phyloP scores from a whole-genome alignment of 257 asterid species.

The Lavandula angustifolia region DNA sequence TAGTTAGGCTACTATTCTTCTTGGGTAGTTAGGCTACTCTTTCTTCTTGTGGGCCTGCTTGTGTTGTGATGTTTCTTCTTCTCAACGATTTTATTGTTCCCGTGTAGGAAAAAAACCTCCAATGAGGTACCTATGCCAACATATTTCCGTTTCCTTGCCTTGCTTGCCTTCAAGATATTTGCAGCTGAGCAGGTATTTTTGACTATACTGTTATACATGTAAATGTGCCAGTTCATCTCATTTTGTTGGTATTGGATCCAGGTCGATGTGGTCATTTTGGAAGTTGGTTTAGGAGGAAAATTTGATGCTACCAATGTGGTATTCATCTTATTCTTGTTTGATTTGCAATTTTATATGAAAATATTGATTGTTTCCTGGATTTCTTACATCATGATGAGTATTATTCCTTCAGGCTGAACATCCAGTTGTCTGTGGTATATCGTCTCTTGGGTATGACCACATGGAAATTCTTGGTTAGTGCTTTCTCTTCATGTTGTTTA shows the following conservation, averaged over 20 bases:
- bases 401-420: conserved; percentile 63
- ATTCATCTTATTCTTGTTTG: conserved; percentile 30
- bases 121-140: conserved; percentile 91
- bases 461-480: conserved; percentile 98
- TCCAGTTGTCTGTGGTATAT: conserved; percentile 80
- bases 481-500: conserved; percentile 43
- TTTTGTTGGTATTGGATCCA: conserved; percentile 39
- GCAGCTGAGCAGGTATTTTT: conserved; percentile 79
- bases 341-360: conserved; percentile 24
- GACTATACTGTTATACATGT: conserved; percentile 3
- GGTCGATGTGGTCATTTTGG: conserved; percentile 96
- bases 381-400: conserved; percentile 33
- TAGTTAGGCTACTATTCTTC: not conserved
- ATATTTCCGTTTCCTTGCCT: conserved; percentile 89
- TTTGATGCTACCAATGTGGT: conserved; percentile 99
- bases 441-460: conserved; percentile 96
- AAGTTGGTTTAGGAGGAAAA: conserved; percentile 96
- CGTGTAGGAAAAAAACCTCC: conserved; percentile 59
- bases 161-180: conserved; percentile 95
- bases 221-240: conserved; percentile 15
- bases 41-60: conserved; percentile 17
- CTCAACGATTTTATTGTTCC: conserved; percentile 19
- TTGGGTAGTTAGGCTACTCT: not conserved
- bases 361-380: conserved; percentile 24
- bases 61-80: conserved; percentile 26